Evolutionary conservation across 1,284 basidiomycete genomes (phyloP).

Genomic region (Tremellales sp.): DNA sequence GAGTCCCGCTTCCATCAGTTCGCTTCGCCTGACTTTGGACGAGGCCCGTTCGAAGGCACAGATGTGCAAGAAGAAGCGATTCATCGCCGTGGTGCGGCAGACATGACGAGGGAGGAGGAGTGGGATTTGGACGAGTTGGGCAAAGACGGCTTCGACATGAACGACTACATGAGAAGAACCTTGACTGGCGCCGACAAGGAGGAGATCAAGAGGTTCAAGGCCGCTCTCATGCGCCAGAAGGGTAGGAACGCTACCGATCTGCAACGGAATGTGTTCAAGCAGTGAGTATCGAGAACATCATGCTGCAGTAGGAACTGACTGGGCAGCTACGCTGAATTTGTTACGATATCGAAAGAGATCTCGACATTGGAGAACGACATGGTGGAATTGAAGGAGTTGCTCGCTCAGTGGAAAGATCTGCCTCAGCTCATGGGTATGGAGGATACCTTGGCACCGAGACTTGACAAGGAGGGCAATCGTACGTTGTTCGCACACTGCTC

Average conservation of each 20-base stretch:
- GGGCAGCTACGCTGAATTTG: constrained; percentile 87
- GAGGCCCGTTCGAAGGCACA: constrained; percentile 15
- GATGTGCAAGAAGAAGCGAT: constrained; percentile 29
- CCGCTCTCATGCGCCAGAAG: constrained; percentile 40
- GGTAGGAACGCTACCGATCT: constrained; percentile 40
- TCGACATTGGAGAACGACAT: constrained; percentile 95
- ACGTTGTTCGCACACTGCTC: no score
- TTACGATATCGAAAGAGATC: constrained; percentile 94
- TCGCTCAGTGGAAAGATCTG: constrained; percentile 92
- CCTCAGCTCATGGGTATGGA: constrained; percentile 88
- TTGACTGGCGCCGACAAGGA: constrained; percentile 47
- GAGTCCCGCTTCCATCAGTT: constrained; percentile 25
- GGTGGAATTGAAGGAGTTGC: constrained; percentile 89
- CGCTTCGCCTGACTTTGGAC: constrained; percentile 26
- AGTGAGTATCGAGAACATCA: constrained; percentile 54
- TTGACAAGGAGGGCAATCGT: constrained; percentile 43
- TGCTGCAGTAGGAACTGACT: neutral
- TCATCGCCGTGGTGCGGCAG: constrained; percentile 23
- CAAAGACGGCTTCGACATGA: constrained; percentile 72
- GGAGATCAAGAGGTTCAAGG: constrained; percentile 45
- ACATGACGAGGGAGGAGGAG: constrained; percentile 40
- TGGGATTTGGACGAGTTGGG: constrained; percentile 64
- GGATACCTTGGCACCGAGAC: constrained; percentile 52
- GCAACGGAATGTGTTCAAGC: constrained; percentile 82
- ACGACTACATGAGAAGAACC: constrained; percentile 32